A percentile compares a stretch with the other conserved stretches of the same genome.
These are phyloP conservation scores for Marasmius oreades DNA, from an alignment of 1,284 basidiomycete species.

Conservation along the genomic window DNA sequence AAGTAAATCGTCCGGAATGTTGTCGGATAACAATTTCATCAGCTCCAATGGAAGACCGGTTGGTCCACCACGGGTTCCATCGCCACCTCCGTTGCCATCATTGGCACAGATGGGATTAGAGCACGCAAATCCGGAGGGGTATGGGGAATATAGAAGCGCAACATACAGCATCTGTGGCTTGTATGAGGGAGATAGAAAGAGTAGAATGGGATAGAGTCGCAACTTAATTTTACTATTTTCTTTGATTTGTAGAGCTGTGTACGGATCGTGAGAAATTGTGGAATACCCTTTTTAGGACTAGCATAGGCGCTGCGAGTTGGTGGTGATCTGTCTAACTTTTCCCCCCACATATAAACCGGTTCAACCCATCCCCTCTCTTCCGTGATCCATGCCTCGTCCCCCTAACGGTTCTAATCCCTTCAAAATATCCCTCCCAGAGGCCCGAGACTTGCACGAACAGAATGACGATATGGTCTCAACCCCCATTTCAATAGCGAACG, in stretches of 20 bases:
- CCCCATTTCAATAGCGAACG: constrained; percentile 28
- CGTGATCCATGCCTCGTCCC: constrained; percentile 21
- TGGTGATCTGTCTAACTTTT: background rate
- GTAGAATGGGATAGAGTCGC: constrained; percentile 31
- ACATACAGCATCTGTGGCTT: constrained; percentile 78
- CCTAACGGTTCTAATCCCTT: constrained; percentile 18
- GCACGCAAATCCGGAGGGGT: constrained; percentile 56
- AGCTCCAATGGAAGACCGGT: constrained; percentile 29
- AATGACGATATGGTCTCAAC: constrained; percentile 42
- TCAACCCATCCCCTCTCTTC: constrained; percentile 12
- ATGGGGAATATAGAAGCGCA: constrained; percentile 67
- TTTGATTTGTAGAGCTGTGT: background rate
- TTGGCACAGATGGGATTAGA: constrained; percentile 72
- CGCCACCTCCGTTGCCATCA: constrained; percentile 70
- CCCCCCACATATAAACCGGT: constrained; percentile 1
- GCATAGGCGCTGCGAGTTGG: background rate
- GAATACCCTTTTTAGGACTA: background rate
- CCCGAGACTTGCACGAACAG: constrained; percentile 30
- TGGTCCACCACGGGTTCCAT: constrained; percentile 72
- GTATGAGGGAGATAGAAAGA: constrained; percentile 64
- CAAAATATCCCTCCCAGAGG: constrained; percentile 28
- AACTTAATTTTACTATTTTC: background rate
- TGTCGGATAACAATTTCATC: constrained; percentile 19
- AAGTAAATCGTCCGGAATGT: constrained; percentile 29
- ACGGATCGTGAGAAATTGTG: too few relatives aligned